Conservation (phyloP, 2,329 filamentous ascomycete genomes). For the Fusarium phyllophilum region DNA sequence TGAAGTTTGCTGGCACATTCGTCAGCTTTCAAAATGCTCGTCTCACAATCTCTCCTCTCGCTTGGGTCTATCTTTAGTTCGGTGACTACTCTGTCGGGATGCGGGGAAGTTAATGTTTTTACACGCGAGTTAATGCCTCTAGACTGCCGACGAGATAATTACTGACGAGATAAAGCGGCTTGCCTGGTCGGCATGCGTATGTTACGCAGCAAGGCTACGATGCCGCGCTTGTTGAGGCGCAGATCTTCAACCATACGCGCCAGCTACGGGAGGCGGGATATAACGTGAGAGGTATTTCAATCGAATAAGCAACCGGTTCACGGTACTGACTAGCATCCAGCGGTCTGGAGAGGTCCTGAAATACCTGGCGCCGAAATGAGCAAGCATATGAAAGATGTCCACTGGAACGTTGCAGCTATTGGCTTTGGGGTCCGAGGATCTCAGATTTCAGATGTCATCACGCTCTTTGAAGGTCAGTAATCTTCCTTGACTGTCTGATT, state of each 20-base stretch:
- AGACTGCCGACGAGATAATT: rapidly evolving
- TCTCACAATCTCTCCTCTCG: background rate
- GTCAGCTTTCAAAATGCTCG: background rate
- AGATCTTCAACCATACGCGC: slow-evolving; percentile 17
- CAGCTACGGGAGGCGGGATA: slow-evolving; percentile 2
- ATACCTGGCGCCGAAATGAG: background rate
- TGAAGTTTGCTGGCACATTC: rapidly evolving
- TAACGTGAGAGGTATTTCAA: background rate
- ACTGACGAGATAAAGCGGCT: background rate
- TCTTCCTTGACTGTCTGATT: rapidly evolving
- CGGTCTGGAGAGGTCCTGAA: slow-evolving; percentile 11
- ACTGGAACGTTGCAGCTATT: slow-evolving; percentile 5
- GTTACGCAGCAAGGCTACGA: slow-evolving; percentile 9
- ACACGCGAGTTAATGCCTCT: background rate
- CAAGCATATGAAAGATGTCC: background rate
- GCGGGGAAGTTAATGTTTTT: slow-evolving; percentile 11
- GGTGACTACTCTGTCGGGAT: background rate
- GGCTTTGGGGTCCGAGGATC: slow-evolving; percentile 14
- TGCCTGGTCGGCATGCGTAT: slow-evolving; percentile 6
- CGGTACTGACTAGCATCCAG: rapidly evolving
- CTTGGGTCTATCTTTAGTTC: background rate
- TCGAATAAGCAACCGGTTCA: rapidly evolving
- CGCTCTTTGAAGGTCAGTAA: background rate
- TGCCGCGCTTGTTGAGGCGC: background rate
- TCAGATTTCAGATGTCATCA: background rate